Evolutionary conservation across 345 rosid genomes (phyloP).

Genomic region (Gossypium stocksii): DNA sequence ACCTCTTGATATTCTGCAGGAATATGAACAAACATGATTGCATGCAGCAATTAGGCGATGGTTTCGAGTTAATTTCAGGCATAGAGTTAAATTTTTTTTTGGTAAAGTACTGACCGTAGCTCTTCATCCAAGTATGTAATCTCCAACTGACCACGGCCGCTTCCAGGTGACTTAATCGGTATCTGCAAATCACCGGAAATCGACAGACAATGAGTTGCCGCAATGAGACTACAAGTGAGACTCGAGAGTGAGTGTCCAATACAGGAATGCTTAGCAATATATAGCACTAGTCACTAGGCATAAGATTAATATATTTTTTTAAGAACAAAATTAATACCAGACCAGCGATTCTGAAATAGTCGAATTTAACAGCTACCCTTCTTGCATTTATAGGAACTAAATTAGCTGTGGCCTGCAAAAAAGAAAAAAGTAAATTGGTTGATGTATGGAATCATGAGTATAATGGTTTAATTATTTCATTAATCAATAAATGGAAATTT

Average conservation of each 20-base stretch:
- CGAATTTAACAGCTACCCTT: slow-evolving; percentile 48
- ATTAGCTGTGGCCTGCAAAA: slow-evolving; percentile 36
- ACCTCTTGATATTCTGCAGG: slow-evolving; percentile 40
- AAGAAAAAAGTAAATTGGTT: background rate
- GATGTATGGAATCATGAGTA: no score
- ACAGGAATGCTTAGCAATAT: background rate
- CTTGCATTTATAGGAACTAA: slow-evolving; percentile 37
- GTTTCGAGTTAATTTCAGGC: background rate
- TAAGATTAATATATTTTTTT: no score
- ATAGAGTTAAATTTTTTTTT: background rate
- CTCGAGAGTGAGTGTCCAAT: background rate
- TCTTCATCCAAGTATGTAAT: slow-evolving; percentile 45
- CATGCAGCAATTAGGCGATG: background rate
- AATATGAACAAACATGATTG: background rate
- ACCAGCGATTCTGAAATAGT: slow-evolving; percentile 36
- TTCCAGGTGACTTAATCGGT: slow-evolving; percentile 34
- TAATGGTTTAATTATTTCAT: no score
- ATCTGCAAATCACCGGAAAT: slow-evolving; percentile 21
- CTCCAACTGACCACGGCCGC: slow-evolving; percentile 43
- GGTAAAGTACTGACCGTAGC: slow-evolving; percentile 17
- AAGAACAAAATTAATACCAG: no score
- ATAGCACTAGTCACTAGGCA: no score
- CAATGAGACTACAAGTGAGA: background rate
- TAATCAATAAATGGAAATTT: no score
- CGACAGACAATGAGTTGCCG: background rate